phyloP scores from a whole-genome alignment of 768 basidiomycete species.

The Exidia glandulosa region DNA sequence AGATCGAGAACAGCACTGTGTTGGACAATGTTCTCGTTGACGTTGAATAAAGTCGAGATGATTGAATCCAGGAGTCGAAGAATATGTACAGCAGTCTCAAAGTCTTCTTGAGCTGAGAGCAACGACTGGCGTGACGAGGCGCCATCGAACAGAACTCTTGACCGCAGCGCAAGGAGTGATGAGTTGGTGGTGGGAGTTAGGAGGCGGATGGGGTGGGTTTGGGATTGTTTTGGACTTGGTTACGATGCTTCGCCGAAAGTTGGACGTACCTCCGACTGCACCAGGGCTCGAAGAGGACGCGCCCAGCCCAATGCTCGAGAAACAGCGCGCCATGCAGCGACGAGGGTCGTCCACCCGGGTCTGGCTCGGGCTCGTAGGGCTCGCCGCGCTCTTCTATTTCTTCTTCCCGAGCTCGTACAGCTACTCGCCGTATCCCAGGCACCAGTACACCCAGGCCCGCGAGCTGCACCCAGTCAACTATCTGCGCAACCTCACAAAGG shows the following conservation, averaged over 20 bases:
- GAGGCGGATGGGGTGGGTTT: too few species aligned
- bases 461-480: constrained; percentile 58
- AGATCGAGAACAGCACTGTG: too few species aligned
- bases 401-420: not conserved
- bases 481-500: constrained; percentile 31
- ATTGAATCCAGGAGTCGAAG: too few species aligned
- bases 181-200: too few species aligned
- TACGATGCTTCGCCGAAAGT: not conserved
- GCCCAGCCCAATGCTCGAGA: not conserved
- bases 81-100: too few species aligned
- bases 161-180: too few species aligned
- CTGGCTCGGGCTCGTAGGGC: constrained; percentile 42
- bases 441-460: constrained; percentile 5
- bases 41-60: too few species aligned
- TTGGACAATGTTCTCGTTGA: too few species aligned
- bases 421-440: not conserved
- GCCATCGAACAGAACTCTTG: too few species aligned
- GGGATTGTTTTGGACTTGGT: too few species aligned
- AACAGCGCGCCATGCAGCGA: constrained; percentile 24
- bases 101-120: too few species aligned
- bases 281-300: not conserved
- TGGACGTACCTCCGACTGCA: not conserved
- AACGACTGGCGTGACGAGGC: too few species aligned
- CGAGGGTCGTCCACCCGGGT: constrained; percentile 53
- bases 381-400: constrained; percentile 41